A percentile compares a stretch with the other conserved stretches of the same genome.
Conservation (phyloP, 768 basidiomycete species). For the Tubosaeta sp. region DNA sequence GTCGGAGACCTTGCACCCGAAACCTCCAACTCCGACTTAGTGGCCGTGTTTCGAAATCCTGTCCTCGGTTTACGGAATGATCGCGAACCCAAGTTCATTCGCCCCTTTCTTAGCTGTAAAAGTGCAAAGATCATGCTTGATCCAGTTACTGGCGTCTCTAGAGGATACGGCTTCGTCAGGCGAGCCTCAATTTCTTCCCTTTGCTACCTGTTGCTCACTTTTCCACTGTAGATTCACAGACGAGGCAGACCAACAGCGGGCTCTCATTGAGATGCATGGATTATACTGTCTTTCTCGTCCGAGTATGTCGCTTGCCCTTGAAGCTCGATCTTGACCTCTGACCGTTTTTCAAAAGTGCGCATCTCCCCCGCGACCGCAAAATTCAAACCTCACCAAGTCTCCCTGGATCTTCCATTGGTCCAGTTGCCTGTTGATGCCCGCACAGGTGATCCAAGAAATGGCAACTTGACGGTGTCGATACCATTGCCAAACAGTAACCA, state of each 20-base stretch:
- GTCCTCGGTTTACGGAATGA: conserved; percentile 82
- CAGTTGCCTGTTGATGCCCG: conserved; percentile 36
- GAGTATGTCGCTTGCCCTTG: conserved; percentile 47
- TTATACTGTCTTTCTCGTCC: conserved; percentile 85
- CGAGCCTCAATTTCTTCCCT: conserved; percentile 30
- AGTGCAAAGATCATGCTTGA: conserved; percentile 96
- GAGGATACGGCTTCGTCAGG: conserved; percentile 94
- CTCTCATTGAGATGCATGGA: conserved; percentile 88
- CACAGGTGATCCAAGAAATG: conserved; percentile 30
- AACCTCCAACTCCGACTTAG: conserved; percentile 93
- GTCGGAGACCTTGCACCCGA: conserved; percentile 92
- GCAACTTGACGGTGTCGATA: conserved; percentile 44
- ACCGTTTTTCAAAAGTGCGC: conserved; percentile 60
- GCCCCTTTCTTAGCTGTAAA: conserved; percentile 87
- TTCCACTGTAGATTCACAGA: conserved; percentile 67
- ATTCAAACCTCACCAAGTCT: conserved; percentile 58
- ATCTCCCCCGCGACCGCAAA: conserved; percentile 89
- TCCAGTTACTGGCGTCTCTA: conserved; percentile 81
- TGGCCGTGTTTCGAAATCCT: conserved; percentile 88
- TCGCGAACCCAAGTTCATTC: conserved; percentile 83
- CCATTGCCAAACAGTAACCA: conserved; percentile 44
- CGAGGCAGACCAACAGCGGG: conserved; percentile 84
- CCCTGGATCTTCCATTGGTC: conserved; percentile 44
- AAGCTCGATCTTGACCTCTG: conserved; percentile 5
- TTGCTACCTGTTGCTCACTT: conserved; percentile 5